Conservation (phyloP, 305 asterid species). For the Fraxinus velutina region DNA sequence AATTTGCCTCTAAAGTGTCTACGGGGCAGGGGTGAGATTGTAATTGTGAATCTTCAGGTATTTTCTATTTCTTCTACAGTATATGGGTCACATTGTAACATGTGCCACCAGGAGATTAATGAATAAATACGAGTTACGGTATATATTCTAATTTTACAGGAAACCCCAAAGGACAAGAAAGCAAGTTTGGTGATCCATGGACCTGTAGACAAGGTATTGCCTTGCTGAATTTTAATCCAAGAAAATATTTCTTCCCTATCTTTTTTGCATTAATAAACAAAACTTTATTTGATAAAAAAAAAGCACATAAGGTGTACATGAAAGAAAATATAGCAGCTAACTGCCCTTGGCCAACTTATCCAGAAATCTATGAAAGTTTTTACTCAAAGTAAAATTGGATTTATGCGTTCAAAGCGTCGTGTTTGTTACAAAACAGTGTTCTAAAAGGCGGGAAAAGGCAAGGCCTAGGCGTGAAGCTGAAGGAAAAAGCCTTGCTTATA, state of each 20-base stretch:
- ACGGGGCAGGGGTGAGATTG: slow-evolving; percentile 79
- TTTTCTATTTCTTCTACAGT: background rate
- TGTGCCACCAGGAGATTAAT: slow-evolving; percentile 11
- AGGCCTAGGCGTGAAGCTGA: background rate
- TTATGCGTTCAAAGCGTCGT: background rate
- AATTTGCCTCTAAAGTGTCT: slow-evolving; percentile 86
- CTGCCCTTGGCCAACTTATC: slow-evolving; percentile 1
- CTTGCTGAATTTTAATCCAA: slow-evolving; percentile 2
- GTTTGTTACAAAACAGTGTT: background rate
- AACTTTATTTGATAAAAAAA: background rate
- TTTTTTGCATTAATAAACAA: background rate
- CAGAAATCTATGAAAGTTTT: slow-evolving; percentile 5
- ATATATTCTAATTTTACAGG: slow-evolving; percentile 42
- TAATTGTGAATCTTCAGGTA: slow-evolving; percentile 94
- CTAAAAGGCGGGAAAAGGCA: background rate
- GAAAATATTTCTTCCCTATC: background rate
- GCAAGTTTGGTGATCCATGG: slow-evolving; percentile 92
- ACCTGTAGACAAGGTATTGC: slow-evolving; percentile 75
- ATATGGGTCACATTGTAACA: background rate
- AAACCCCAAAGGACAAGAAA: slow-evolving; percentile 98
- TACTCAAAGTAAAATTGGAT: background rate
- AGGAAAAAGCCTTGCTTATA: background rate
- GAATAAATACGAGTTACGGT: slow-evolving; percentile 11
- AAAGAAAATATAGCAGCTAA: slow-evolving; percentile 2
- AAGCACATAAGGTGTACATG: background rate